Base-by-base conservation (phyloP, 306 rosid genomes). In the Trifolium repens region DNA sequence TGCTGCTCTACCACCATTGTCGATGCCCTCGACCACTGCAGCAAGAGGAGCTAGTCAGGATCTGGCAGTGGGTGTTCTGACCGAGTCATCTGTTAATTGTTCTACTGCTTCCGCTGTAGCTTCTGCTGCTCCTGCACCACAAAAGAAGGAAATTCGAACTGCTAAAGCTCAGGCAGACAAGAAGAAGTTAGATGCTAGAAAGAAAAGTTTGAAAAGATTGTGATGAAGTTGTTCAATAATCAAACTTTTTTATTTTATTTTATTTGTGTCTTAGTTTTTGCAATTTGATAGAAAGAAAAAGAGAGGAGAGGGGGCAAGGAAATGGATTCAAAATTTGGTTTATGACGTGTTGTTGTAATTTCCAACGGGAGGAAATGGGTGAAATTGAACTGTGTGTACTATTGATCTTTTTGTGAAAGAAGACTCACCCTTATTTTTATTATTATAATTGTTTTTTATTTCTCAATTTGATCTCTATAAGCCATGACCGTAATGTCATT, bases 181-280 rank as follows among this genome's bases (percentile, higher is more conserved):
- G 92, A 94, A 94, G 92, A 96, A 90, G 83, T 77, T 90, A 22
- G 99, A 96, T 75, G 99, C 98, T 17, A 90, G 98, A 87, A 96
- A 96, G 96, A 96, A 88, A 79, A 96, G 99, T 66, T 82, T 96
- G 88, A 96, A 96, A 86, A 92, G 99, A 90, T 89, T 92, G 88
- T 96, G 75, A 85, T 65, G 52, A 90, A 57, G 74, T 67, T 63
- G 78, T 19, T 26, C 35, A 76, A 78, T 66, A 60, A 73, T 77
- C 78, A 83, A 83, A 76, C 74, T 50, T 50, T 50, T 50, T 65
- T 53, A 9, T 67, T 2, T 27, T n/a, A n/a, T n/a, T 9, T 50
- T 34, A 62, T 76, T 80, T 84, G 75, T 67, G 81, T 39, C 73
- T 57, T 75, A 72, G 77, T 32, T 71, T 73, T 30, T 74, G 62